phyloP scores from a whole-genome alignment of 305 asterid genomes.

The Ilex paraguariensis region DNA sequence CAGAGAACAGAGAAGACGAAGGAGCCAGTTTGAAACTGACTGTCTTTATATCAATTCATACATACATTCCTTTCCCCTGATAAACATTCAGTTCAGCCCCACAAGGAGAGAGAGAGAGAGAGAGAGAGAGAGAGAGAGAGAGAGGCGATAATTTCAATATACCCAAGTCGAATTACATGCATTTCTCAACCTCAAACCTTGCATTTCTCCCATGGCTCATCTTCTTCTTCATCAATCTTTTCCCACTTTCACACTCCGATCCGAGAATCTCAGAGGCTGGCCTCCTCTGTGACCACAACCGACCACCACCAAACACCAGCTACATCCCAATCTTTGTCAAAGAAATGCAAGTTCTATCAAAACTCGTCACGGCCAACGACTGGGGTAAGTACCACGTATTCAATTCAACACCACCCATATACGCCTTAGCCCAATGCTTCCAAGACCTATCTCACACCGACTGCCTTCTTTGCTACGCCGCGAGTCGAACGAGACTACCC shows the following conservation, averaged over 20 bases:
- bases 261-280: conserved; percentile 17
- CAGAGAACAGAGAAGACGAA: no score
- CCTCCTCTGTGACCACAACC: conserved; percentile 2
- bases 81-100: no score
- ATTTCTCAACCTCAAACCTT: no score
- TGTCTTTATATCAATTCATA: no score
- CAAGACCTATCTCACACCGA: conserved; percentile 53
- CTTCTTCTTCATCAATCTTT: conserved; percentile 4
- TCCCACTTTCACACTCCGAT: conserved; percentile 1
- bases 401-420: conserved; percentile 30
- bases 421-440: conserved; percentile 59
- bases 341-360: conserved; percentile 48
- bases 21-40: no score
- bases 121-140: no score
- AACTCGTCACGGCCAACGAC: conserved; percentile 33
- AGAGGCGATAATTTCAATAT: no score
- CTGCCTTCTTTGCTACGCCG: conserved; percentile 78
- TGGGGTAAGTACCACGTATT: conserved; percentile 35
- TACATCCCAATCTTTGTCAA: conserved; percentile 3
- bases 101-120: no score
- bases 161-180: no score
- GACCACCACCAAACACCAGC: conserved; percentile 4
- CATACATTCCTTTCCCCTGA: no score
- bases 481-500: conserved; percentile 68
- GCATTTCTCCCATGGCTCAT: background rate